phyloP scores from a whole-genome alignment of 73 alveolate species.

The Tetrahymena elliotti region DNA sequence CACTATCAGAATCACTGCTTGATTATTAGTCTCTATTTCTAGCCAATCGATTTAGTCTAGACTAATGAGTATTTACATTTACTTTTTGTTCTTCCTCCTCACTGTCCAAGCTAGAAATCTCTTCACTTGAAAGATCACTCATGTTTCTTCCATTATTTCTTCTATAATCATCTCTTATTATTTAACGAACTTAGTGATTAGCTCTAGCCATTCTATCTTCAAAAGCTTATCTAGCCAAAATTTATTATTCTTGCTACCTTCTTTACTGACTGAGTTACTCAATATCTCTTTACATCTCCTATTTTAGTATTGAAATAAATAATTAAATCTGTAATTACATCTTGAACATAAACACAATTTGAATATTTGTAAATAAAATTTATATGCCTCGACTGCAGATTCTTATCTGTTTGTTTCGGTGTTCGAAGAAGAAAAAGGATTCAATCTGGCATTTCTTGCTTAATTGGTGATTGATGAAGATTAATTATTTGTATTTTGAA shows the following conservation, averaged over 20 bases:
- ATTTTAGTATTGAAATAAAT: not conserved
- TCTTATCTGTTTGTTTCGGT: not conserved
- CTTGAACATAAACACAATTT: not conserved
- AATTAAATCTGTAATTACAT: not conserved
- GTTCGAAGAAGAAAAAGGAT: not conserved
- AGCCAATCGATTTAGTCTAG: not conserved
- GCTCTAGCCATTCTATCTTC: slow-evolving; percentile 1
- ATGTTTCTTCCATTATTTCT: not conserved
- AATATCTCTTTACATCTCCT: not conserved
- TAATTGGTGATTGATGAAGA: not conserved
- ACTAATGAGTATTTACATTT: not conserved
- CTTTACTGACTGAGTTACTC: not conserved
- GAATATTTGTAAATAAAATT: not conserved
- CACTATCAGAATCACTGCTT: not conserved
- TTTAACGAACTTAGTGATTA: not conserved
- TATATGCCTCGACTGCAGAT: not conserved
- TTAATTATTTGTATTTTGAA: not conserved
- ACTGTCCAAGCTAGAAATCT: not conserved
- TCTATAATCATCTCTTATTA: not conserved
- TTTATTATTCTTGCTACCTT: not conserved
- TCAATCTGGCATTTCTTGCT: not conserved
- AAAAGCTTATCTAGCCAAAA: not conserved
- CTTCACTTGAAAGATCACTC: not conserved
- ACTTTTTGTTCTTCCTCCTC: not conserved
- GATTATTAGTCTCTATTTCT: not conserved